Base-by-base conservation (phyloP, 2,329 filamentous ascomycete species). In the Paecilomyces sp. region DNA sequence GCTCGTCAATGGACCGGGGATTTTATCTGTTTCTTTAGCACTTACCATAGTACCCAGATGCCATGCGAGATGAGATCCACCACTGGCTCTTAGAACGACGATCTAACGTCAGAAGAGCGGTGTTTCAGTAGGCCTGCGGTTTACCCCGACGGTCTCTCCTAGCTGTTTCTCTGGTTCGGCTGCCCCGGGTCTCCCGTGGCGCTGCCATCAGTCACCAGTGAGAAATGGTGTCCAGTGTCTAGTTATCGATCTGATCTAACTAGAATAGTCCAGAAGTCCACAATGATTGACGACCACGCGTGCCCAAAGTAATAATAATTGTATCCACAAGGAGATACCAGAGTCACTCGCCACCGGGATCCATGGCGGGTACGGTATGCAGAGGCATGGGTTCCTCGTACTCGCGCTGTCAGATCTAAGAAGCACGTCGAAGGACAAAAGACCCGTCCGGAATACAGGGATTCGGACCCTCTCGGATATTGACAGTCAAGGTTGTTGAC, bases 61-160 rank as follows among this genome's bases (percentile, higher is more conserved):
- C 51, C 51, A 53, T 53, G 51, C 51, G 51, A 53, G 51, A 53
- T 53, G 51, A 13, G 51, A 53, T 53, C 51, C 51, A 53, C 51
- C 25, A 15, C 51, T 47, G 41, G 51, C 51, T 24, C n/a, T 53
- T 30, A 15, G 28, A 30, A 30, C 22, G 51, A 24, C 13, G 18
- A 18, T 47, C 41, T 47, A 53, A 53, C 51, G 51, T n/a, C 51
- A 53, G 51, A 53, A 30, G 24, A 30, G 51, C 51, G 51, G 51
- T 53, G 51, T 53, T 53, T 30, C 41, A 47, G 41, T 47, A 41
- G 36, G 36, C 7, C n/a, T 47, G 13, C 41, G 41, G 41, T 47
- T 47, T 47, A 47, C 51, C 28, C 51, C 51, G 51, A 53, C 51
- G 51, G 41, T 18, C 51, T 30, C 28, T 22, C 51, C 24, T 53